These are phyloP conservation scores for Ophiognomonia clavigignenti-juglandacearum DNA, from an alignment of 2,329 filamentous ascomycete genomes.

Conservation along the genomic window DNA sequence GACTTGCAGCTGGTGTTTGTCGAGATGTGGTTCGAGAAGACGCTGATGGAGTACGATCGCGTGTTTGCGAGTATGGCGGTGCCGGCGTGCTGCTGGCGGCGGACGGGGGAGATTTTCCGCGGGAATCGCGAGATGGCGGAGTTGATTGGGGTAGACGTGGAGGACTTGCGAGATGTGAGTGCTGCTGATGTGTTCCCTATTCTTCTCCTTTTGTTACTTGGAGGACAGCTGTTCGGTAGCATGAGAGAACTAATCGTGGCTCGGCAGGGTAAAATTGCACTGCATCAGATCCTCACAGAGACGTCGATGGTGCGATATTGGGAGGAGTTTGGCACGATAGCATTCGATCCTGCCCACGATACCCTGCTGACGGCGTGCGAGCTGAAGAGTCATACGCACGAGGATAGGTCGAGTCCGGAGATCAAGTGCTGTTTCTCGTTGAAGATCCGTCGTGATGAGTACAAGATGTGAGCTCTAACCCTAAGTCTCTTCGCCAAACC, in stretches of 20 bases:
- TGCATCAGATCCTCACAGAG: conserved; percentile 94
- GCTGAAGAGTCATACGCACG: conserved; percentile 68
- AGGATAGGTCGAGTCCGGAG: conserved; percentile 60
- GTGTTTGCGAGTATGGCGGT: conserved; percentile 99
- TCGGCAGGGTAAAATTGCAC: conserved; percentile 80
- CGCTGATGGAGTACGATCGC: conserved; percentile 94
- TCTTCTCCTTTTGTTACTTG: conserved; percentile 1
- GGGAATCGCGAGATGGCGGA: conserved; percentile 99
- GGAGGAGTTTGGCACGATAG: conserved; percentile 98
- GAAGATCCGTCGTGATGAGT: conserved; percentile 87
- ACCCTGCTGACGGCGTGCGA: conserved; percentile 92
- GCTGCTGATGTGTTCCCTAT: too few relatives aligned
- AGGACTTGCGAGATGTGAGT: conserved; percentile 83
- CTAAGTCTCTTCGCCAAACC: neutral
- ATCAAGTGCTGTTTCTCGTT: conserved; percentile 97
- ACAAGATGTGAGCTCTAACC: conserved; percentile 74
- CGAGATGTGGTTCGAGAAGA: conserved; percentile 98
- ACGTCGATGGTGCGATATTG: conserved; percentile 94
- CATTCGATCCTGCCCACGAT: conserved; percentile 90
- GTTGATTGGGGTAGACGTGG: conserved; percentile 87
- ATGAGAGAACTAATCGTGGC: conserved; percentile 13
- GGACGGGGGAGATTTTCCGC: conserved; percentile 94
- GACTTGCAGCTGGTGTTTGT: conserved; percentile 93
- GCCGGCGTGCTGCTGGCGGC: conserved; percentile 92
- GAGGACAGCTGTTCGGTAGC: too few relatives aligned